Base-by-base conservation (phyloP, 768 basidiomycete species). In the Mrakia gelida region DNA sequence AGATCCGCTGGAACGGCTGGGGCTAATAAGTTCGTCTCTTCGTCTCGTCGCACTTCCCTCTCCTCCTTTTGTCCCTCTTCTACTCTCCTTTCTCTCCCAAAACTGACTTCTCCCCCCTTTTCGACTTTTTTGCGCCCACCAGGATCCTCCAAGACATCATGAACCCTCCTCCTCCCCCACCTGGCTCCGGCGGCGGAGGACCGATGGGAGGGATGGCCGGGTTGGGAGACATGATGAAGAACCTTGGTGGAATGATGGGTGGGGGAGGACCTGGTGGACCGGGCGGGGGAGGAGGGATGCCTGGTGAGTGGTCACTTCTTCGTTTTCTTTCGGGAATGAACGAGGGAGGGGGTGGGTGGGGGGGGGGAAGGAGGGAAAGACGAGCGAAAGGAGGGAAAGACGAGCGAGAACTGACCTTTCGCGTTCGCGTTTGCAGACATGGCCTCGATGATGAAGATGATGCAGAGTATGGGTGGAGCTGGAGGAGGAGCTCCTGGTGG, bases 201-300 rank as follows among this genome's bases (percentile, higher is more conserved):
- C 32, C n/a, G 10, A 54, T 34, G 34, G 49, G 32, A 9, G 76
- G 71, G 32, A 71, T 71, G 71, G 43, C 32, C 34, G 77, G 71
- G 13, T 56, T 78, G 63, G 61, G 59, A 28, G 77, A 78, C 34
- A 92, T 97, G 90, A 92, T 95, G 84, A 94, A 96, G 81, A 26
- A 41, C 23, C 38, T 70, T 16, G 67, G 67, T 13, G 67, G 67
- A 21, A 81, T 83, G 82, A 85, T 85, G 84, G 83, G 82, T 16
- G 84, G 84, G 0, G 77, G 81, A 23, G 81, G 81, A 41, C 75
- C 76, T 32, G 79, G 79, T 1, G 83, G 80, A 23, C 65, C 59
- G 6, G 80, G 79, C 18, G 81, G 81, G 0, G 83, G 82, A 15
- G 83, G 81, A 21, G 76, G 70, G 82, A 90, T 94, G 82, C 86